phyloP scores from a whole-genome alignment of 768 basidiomycete genomes.

The Amanita rimosa region DNA sequence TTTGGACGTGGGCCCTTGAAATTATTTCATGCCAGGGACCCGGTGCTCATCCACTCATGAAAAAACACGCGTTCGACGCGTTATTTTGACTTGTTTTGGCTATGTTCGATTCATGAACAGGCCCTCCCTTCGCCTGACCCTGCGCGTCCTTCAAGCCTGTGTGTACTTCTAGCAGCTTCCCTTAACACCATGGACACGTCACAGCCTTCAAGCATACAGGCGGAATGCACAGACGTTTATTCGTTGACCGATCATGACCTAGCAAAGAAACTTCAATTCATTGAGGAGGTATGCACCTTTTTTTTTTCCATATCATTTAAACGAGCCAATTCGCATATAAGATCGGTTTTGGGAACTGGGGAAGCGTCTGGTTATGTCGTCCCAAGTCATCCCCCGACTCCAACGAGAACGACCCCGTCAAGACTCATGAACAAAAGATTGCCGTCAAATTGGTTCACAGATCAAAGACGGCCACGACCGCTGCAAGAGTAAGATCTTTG shows the following conservation, averaged over 20 bases:
- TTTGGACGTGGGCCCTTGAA: no score
- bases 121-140: constrained; percentile 4
- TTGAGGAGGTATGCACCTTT: constrained; percentile 50
- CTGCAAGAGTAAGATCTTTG: constrained; percentile 83
- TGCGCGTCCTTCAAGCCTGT: constrained; percentile 13
- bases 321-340: constrained; percentile 16
- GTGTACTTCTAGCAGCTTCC: constrained; percentile 52
- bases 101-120: constrained; percentile 21
- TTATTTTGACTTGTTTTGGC: constrained; percentile 28
- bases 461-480: constrained; percentile 73
- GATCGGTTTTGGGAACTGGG: constrained; percentile 93
- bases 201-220: constrained; percentile 17
- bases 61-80: constrained; percentile 16
- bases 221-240: constrained; percentile 51
- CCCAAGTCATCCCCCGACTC: constrained; percentile 38
- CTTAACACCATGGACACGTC: constrained; percentile 27
- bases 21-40: no score
- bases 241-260: constrained; percentile 65
- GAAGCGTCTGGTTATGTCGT: constrained; percentile 74
- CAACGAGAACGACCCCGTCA: constrained; percentile 21
- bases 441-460: constrained; percentile 94
- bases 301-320: neutral
- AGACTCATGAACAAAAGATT: constrained; percentile 42
- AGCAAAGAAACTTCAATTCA: constrained; percentile 60
- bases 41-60: no score